phyloP scores from a whole-genome alignment of 208 protist species.

The Zelonia costaricensis region DNA sequence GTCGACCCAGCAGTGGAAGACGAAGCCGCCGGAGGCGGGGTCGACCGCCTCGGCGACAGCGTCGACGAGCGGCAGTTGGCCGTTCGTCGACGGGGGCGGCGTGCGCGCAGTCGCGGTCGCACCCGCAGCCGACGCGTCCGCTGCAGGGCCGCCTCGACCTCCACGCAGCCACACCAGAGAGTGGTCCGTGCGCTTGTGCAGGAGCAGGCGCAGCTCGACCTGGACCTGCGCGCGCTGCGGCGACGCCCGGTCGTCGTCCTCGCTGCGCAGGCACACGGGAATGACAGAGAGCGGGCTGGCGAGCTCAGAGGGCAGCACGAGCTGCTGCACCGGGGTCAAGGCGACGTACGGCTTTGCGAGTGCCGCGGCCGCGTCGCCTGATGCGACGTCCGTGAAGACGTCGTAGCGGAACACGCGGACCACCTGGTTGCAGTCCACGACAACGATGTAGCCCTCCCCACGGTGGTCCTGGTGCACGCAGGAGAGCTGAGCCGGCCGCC shows the following conservation, averaged over 20 bases:
- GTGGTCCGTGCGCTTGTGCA: slow-evolving; percentile 41
- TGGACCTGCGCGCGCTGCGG: slow-evolving; percentile 17
- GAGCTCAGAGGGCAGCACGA: slow-evolving; percentile 18
- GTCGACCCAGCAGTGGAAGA: slow-evolving; percentile 45
- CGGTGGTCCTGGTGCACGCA: slow-evolving; percentile 36
- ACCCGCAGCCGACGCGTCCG: background rate
- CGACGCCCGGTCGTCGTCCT: slow-evolving; percentile 18
- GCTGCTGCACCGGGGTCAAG: slow-evolving; percentile 25
- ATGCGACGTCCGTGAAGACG: slow-evolving; percentile 25
- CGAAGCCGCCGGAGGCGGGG: background rate
- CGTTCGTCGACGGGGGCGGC: background rate
- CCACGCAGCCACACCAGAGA: slow-evolving; percentile 30
- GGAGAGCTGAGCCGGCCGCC: slow-evolving; percentile 34
- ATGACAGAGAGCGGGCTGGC: slow-evolving; percentile 26
- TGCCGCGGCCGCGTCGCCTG: background rate
- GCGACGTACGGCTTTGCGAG: slow-evolving; percentile 17
- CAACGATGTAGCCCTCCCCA: slow-evolving; percentile 42
- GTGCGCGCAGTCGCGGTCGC: background rate
- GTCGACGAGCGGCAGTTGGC: slow-evolving; percentile 4
- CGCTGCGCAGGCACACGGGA: slow-evolving; percentile 24
- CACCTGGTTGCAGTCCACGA: slow-evolving; percentile 27
- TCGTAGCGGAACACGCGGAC: slow-evolving; percentile 56
- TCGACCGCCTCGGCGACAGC: slow-evolving; percentile 10
- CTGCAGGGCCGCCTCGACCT: background rate
- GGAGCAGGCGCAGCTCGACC: slow-evolving; percentile 29